Evolutionary conservation across 345 rosid species (phyloP).

Genomic region (Limnanthes douglasii): DNA sequence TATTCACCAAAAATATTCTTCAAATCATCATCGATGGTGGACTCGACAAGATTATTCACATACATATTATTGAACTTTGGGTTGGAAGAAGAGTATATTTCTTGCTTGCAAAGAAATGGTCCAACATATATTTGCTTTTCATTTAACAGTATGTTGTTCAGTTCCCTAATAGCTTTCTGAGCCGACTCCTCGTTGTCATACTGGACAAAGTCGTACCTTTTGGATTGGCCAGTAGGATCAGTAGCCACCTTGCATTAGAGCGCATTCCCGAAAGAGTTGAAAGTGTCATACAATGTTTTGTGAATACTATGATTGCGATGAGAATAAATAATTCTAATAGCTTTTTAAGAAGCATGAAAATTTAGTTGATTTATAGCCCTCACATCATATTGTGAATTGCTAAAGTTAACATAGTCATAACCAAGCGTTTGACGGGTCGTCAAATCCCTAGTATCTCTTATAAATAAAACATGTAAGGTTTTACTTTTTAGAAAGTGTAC

Average conservation of each 20-base stretch:
- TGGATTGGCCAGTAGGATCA: slow-evolving; percentile 53
- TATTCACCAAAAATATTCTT: slow-evolving; percentile 37
- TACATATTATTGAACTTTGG: slow-evolving; percentile 51
- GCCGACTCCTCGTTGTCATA: slow-evolving; percentile 54
- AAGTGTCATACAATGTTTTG: slow-evolving; percentile 63
- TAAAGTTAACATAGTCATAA: slow-evolving; percentile 56
- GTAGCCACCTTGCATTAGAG: slow-evolving; percentile 83
- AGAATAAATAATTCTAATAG: slow-evolving; percentile 55
- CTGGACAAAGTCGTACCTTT: slow-evolving; percentile 71
- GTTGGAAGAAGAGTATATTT: slow-evolving; percentile 27
- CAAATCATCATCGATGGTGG: slow-evolving; percentile 47
- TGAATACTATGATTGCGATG: slow-evolving; percentile 42
- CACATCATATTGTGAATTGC: slow-evolving; percentile 49
- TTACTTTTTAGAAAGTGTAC: no score
- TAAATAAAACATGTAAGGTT: no score
- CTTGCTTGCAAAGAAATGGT: slow-evolving; percentile 71
- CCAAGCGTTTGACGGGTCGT: slow-evolving; percentile 49
- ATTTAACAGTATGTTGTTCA: slow-evolving; percentile 65
- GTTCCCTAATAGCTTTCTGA: slow-evolving; percentile 48
- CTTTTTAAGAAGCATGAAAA: slow-evolving; percentile 37
- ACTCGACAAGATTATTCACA: slow-evolving; percentile 49
- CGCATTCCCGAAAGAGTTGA: slow-evolving; percentile 48
- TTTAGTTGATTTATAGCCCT: slow-evolving; percentile 56
- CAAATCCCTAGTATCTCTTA: slow-evolving; percentile 49
- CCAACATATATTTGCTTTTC: slow-evolving; percentile 79